phyloP scores from a whole-genome alignment of 441 rosid species.

The Bocquillonia castaneifolia region DNA sequence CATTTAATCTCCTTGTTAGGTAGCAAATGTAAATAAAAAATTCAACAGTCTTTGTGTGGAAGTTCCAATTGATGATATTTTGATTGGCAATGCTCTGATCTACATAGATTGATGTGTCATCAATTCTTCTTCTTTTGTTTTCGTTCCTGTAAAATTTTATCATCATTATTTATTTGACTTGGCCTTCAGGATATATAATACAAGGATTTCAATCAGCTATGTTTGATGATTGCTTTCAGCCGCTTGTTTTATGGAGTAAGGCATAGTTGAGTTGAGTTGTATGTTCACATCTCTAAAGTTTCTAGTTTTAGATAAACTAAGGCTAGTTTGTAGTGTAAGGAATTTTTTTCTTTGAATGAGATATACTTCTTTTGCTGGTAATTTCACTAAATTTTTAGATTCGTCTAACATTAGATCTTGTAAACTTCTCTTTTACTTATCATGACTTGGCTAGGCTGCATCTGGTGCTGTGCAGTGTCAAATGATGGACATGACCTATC shows the following conservation, averaged over 20 bases:
- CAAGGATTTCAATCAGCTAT: constrained; percentile 4
- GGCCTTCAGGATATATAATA: background rate
- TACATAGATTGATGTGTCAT: background rate
- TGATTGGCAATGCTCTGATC: background rate
- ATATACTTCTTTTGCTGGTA: background rate
- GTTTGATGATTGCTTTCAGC: no score
- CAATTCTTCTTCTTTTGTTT: background rate
- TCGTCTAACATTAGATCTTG: background rate
- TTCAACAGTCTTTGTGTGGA: background rate
- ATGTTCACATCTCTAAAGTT: background rate
- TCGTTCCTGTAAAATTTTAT: background rate
- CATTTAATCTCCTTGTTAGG: constrained; percentile 7
- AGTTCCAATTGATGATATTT: background rate
- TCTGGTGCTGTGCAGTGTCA: constrained; percentile 99
- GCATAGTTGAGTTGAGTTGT: background rate
- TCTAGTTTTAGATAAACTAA: background rate
- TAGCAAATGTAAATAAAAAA: background rate
- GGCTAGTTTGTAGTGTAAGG: background rate
- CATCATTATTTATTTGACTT: background rate
- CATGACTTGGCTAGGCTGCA: constrained; percentile 66
- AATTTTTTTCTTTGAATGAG: background rate
- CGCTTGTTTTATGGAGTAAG: background rate
- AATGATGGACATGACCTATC: constrained; percentile 89
- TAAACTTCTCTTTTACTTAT: constrained; percentile 9
- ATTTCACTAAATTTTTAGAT: background rate